A percentile compares a stretch with the other conserved stretches of the same genome.
Conservation (phyloP, 2,329 filamentous ascomycete species). For the Pyrenophora tritici-repentis region DNA sequence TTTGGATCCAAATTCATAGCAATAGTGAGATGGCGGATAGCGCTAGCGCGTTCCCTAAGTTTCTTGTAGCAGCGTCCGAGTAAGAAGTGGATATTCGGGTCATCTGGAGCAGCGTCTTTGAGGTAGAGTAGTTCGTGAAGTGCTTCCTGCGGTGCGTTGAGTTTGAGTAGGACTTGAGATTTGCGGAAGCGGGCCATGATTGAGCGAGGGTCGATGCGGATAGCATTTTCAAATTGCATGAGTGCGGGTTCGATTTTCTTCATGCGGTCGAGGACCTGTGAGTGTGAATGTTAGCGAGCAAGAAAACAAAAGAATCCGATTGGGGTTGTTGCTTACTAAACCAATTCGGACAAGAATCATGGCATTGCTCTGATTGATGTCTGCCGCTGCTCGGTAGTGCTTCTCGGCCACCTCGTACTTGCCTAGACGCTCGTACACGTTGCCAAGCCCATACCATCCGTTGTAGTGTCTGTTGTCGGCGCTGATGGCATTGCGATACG, state of each 20-base stretch:
- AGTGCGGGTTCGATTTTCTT: conserved; percentile 80
- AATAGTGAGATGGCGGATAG: conserved; percentile 93
- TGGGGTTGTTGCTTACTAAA: conserved; percentile 58
- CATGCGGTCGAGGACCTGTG: conserved; percentile 73
- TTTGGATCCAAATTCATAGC: conserved; percentile 96
- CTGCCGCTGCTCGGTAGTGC: conserved; percentile 85
- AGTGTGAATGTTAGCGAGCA: not conserved
- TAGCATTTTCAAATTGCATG: conserved; percentile 79
- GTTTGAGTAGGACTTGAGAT: conserved; percentile 80
- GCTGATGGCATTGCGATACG: conserved; percentile 83
- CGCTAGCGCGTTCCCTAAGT: conserved; percentile 65
- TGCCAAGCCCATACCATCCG: conserved; percentile 89
- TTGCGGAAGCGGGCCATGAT: conserved; percentile 91
- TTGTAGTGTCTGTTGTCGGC: conserved; percentile 93
- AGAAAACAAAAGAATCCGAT: not conserved
- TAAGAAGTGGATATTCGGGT: conserved; percentile 94
- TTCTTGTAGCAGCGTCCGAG: conserved; percentile 76
- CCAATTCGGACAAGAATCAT: conserved; percentile 93
- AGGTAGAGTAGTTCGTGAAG: conserved; percentile 83
- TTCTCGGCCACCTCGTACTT: conserved; percentile 89
- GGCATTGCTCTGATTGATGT: conserved; percentile 92
- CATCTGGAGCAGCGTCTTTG: conserved; percentile 89
- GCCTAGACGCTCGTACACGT: conserved; percentile 86
- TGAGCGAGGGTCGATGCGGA: conserved; percentile 78
- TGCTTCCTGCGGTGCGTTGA: conserved; percentile 71